A percentile compares a stretch with the other conserved stretches of the same genome.
phyloP scores from a whole-genome alignment of 345 rosid genomes.

The Arabidopsis suecica region DNA sequence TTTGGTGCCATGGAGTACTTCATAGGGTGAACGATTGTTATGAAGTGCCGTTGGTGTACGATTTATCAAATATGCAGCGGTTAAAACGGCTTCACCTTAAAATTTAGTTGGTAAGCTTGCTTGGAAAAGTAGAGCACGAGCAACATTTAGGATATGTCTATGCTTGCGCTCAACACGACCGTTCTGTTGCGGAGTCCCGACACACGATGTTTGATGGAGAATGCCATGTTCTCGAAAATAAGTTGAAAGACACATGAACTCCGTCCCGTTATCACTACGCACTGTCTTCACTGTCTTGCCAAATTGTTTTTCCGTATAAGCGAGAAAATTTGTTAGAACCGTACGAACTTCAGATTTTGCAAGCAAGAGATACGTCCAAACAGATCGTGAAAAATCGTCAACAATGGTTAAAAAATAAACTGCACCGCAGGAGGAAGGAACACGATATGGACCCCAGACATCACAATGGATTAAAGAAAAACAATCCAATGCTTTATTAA shows the following conservation, averaged over 20 bases:
- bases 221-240: not conserved
- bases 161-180: not conserved
- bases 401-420: no score
- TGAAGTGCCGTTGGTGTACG: fast-evolving
- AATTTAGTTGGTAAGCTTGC: not conserved
- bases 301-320: not conserved
- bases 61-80: not conserved
- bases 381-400: no score
- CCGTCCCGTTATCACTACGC: not conserved
- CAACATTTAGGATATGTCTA: no score
- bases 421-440: no score
- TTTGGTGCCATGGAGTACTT: fast-evolving
- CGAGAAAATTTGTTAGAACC: not conserved
- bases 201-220: not conserved
- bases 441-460: not conserved
- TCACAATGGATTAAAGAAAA: not conserved
- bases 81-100: not conserved
- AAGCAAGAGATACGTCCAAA: no score
- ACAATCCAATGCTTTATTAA: not conserved
- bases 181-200: not conserved
- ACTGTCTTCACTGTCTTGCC: not conserved
- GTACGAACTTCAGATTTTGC: not conserved
- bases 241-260: not conserved
- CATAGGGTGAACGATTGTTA: not conserved
- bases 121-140: not conserved